Evolutionary conservation across 2,329 filamentous ascomycete species (phyloP).

Genomic region (Ophiognomonia clavigignenti-juglandacearum): DNA sequence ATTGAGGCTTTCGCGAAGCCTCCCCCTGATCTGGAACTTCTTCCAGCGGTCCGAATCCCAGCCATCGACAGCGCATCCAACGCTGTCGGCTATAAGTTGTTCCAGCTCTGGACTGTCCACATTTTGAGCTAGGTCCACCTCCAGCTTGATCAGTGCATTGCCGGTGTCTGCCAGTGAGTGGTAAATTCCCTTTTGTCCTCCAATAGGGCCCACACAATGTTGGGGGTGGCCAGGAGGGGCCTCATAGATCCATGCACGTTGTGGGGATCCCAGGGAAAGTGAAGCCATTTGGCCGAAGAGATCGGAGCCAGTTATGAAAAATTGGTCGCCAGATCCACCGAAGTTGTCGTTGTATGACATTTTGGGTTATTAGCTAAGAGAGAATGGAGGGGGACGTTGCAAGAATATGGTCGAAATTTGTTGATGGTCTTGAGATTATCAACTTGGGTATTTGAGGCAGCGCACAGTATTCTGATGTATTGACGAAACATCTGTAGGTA

Average conservation of each 20-base stretch:
- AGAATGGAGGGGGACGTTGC: too few relatives aligned
- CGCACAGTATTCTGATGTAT: background rate
- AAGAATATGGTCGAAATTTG: too few relatives aligned
- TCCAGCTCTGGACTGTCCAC: background rate
- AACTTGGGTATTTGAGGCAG: background rate
- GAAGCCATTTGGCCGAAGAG: too few relatives aligned
- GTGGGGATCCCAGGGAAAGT: background rate
- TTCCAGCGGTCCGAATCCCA: background rate
- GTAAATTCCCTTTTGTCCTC: background rate
- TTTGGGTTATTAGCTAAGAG: too few relatives aligned
- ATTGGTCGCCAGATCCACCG: too few relatives aligned
- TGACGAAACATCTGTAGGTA: background rate
- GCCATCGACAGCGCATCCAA: background rate
- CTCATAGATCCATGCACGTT: too few relatives aligned
- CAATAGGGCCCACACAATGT: background rate
- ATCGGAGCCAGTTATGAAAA: too few relatives aligned
- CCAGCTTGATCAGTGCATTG: background rate
- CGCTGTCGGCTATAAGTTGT: background rate
- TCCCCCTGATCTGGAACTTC: background rate
- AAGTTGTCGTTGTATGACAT: background rate
- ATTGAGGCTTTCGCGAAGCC: background rate
- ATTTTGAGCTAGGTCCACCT: background rate
- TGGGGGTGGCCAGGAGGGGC: too few relatives aligned
- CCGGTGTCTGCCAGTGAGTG: background rate
- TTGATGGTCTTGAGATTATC: background rate